Evolutionary conservation across 306 rosid species (phyloP), one percentile per base, ranked within the genome.

Genomic region (Dalbergia oliveri): DNA sequence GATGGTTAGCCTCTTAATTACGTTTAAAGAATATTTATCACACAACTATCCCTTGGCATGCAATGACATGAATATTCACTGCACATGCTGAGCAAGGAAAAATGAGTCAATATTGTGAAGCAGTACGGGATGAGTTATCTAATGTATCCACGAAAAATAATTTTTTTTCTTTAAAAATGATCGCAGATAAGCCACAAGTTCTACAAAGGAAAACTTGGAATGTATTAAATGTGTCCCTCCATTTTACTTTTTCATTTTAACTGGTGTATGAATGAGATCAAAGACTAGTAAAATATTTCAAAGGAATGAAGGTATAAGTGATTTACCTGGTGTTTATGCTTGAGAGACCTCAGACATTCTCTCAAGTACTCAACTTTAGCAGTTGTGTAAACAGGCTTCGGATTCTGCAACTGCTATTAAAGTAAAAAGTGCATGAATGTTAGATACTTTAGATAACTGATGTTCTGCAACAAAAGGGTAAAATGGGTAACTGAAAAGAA

Each of bases 331-430:
- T 85, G 90, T 58, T 79, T 86, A 39, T 75, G 88, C 84, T 76
- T 91, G 31, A 93, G 90, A 77, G 88, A 82, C 81, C 97, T 89
- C 53, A 93, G 77, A 87, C 87, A 81, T 71, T 93, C 93, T 81
- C 90, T 87, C 83, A 91, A 66, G 8, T 54, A 73, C 16, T 88
- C 93, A 19, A 66, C 78, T 72, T 87, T 86, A 67, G 76, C 16
- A 69, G 77, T 72, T 47, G 79, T 59, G 69, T 73, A 83, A 47
- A 82, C 61, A 33, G 84, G 84, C 57, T 70, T 72, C 9, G 77
- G 35, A 19, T 66, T 66, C 94, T 91, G 87, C 79, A 84, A 68
- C 53, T 84, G 68, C 61, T 4, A 78, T 67, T 60, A 37, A 39
- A 77, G 73, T 21, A 60, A 74, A 64, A 41, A 13, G 68, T 12